A percentile compares a stretch with the other conserved stretches of the same genome.
phyloP scores from a whole-genome alignment of 1,139 yeast genomes.

The Scheffersomyces quercinus region DNA sequence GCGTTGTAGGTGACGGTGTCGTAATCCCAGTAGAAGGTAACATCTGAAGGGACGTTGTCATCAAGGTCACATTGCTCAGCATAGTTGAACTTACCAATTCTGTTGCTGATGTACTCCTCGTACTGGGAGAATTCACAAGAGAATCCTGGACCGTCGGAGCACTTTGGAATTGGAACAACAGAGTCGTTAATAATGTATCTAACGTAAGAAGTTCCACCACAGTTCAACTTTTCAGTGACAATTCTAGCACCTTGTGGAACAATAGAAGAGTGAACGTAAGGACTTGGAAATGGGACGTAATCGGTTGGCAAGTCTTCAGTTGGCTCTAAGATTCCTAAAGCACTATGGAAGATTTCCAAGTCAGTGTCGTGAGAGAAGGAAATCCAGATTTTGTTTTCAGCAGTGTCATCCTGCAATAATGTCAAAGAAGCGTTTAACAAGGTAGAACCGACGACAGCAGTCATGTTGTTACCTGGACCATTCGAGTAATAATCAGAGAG shows the following conservation, averaged over 20 bases:
- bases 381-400: constrained; percentile 38
- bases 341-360: constrained; percentile 48
- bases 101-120: constrained; percentile 29
- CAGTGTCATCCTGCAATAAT: constrained; percentile 25
- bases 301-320: constrained; percentile 28
- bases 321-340: constrained; percentile 50
- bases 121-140: constrained; percentile 51
- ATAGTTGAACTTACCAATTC: constrained; percentile 30
- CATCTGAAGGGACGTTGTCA: constrained; percentile 9
- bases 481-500: constrained; percentile 35
- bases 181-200: constrained; percentile 58
- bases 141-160: constrained; percentile 58
- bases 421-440: constrained; percentile 32
- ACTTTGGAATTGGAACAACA: constrained; percentile 52
- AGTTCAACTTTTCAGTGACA: constrained; percentile 47
- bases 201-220: constrained; percentile 42
- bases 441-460: constrained; percentile 29
- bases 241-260: constrained; percentile 60
- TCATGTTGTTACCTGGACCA: constrained; percentile 23
- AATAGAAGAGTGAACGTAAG: constrained; percentile 48
- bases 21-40: constrained; percentile 16
- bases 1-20: constrained; percentile 6
- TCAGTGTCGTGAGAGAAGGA: constrained; percentile 65
- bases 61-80: constrained; percentile 28
- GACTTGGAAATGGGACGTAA: constrained; percentile 36